Base-by-base conservation (phyloP, 768 basidiomycete species). In the Kwoniella shandongensis region DNA sequence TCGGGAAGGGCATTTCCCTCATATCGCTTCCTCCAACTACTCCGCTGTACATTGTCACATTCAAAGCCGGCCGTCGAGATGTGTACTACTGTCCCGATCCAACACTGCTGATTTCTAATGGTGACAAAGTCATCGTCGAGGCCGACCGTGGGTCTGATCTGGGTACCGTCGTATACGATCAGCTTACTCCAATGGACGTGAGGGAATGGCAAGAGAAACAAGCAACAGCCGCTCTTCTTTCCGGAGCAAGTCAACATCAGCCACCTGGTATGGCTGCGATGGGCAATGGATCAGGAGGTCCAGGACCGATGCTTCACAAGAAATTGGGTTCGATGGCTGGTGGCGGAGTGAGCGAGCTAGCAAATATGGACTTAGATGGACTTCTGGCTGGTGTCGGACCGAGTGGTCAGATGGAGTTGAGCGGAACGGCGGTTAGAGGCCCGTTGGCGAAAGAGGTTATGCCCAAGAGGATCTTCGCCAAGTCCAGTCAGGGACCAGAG, bases 61-160 rank as follows among this genome's bases (percentile, higher is more conserved):
- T 99, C 82, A 99, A 97, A 78, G 93, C 93, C 0, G 91, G 91
- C 0, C 85, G 94, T 38, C 91, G 91, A 61, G 94, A 98, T 76
- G 79, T 99, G 25, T 98, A 92, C 78, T 98, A 96, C 76, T 81
- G 86, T 60, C 87, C 86, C 0, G 88, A 93, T 69, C 80, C 81
- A 59, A 70, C 81, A 66, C 69, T 83, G 36, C 79, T 82, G 32
- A 85, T 97, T 59, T 83, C 85, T 5, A 85, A 88, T 20, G 94
- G 91, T 1, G 94, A 97, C 72, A 79, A 91, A 35, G 94, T 98
- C 60, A 91, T 97, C 61, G 94, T 98, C 17, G 94, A 98, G 76
- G 94, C 91, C 26, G 94, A 98, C 74, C 82, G 94, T 25, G 94
- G 94, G 13, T 88, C 86, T 72, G 93, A 96, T 78, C 72, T 99